These are phyloP conservation scores for Bipolaris zeicola DNA, from an alignment of 2,329 filamentous ascomycete species.

Conservation along the genomic window DNA sequence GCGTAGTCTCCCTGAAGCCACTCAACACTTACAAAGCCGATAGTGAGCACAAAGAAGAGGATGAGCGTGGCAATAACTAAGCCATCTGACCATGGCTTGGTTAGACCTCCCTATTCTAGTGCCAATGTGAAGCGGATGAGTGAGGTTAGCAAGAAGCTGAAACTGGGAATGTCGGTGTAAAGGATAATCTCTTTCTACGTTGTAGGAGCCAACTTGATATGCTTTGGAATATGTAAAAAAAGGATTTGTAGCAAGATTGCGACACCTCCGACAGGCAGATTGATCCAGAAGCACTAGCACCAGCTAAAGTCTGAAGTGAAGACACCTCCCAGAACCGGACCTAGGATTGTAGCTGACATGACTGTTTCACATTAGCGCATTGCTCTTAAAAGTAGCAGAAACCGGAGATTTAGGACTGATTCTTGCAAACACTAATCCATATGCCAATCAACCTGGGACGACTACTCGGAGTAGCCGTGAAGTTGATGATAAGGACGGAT, in stretches of 20 bases:
- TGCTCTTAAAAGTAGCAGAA: too few relatives aligned
- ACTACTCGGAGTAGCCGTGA: background rate
- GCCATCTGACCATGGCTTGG: background rate
- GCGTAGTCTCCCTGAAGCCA: too few relatives aligned
- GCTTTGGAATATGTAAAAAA: constrained; percentile 38
- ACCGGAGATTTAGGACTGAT: too few relatives aligned
- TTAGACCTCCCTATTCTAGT: background rate
- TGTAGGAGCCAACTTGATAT: background rate
- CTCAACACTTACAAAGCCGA: too few relatives aligned
- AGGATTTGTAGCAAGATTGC: background rate
- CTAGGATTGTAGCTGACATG: background rate
- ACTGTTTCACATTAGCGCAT: background rate
- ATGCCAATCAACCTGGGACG: background rate
- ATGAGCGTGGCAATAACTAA: background rate
- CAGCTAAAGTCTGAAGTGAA: background rate
- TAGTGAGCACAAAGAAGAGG: background rate
- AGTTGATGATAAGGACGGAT: background rate
- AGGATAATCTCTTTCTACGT: background rate
- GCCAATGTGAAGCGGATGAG: background rate
- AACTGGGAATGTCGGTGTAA: background rate
- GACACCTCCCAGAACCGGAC: background rate
- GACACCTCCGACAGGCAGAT: too few relatives aligned
- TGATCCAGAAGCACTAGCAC: background rate
- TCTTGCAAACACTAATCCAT: background rate
- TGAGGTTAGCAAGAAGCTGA: background rate